Evolutionary conservation across 2,329 filamentous ascomycete species (phyloP), one percentile per base, ranked within the genome.

Genomic region (Hypoxylon sp.): DNA sequence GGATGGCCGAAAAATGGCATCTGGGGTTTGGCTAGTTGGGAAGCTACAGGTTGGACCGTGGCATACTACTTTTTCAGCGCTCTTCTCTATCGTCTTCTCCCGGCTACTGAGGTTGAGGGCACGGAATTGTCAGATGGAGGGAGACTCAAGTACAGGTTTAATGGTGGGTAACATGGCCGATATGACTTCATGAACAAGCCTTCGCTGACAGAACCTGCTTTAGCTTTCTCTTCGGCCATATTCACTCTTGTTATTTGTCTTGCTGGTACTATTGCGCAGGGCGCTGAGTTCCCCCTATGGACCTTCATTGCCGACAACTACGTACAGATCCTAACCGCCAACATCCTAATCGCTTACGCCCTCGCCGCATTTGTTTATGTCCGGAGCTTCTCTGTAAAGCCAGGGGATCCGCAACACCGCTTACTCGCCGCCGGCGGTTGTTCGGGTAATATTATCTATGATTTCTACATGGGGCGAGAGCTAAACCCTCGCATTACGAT

Each of bases 401-500:
- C 89, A n/a, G 89, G 88, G 47, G 93, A 97, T 78, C 83, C 86
- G 11, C 86, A 91, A 52, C 83, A 87, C 69, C 92, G 94, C 44
- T 91, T 96, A 78, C 86, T 98, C 6, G 94, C 94, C 0, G 88
- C 89, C 1, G 94, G 94, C 47, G 94, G 94, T 15, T 88, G 92
- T 76, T 90, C 89, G 1, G 94, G 94, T 64, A 98, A 97, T 80
- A 82, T 93, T 70, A 81, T 98, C 39, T 98, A 98, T 79, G 95
- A 98, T 81, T 98, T 93, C 89, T 98, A 94, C 82, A 98, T 98
- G 72, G 95, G 95, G 19, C 92, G 95, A 29, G 95, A 98, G 80
- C 89, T 98, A 67, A 98, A 98, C 81, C 95, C 95, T 2, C 93
- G 94, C 53, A 80, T 97, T 66, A 88, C 86, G 0, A 82, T 97